Percentiles rank a stretch among this genome's conserved stretches.
These are phyloP conservation scores for Colletotrichum tropicicola DNA, from an alignment of 2,329 filamentous ascomycete species.

Conservation along the genomic window DNA sequence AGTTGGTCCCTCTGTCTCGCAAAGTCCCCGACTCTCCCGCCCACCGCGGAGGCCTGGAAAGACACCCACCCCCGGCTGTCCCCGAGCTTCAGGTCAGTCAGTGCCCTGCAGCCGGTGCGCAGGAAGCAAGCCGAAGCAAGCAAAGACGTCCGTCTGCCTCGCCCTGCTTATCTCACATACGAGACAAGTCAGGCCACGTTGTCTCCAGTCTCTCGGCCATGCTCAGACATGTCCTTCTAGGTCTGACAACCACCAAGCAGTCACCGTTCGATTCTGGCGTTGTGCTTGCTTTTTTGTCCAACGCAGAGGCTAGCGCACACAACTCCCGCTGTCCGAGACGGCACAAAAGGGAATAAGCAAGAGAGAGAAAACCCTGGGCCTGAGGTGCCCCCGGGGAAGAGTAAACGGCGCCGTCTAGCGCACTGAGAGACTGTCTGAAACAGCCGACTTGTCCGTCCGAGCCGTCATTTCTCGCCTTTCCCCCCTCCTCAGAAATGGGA, in stretches of 20 bases:
- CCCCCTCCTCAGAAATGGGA: not conserved
- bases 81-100: not conserved
- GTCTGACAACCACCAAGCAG: slow-evolving; percentile 1
- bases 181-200: slow-evolving; percentile 2
- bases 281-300: not conserved
- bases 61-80: not conserved
- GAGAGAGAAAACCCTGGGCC: not conserved
- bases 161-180: not conserved
- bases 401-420: not conserved
- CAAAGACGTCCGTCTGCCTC: too few species aligned
- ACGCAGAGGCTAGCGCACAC: not conserved
- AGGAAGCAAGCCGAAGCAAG: too few species aligned
- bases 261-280: slow-evolving; percentile 8
- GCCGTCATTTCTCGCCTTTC: not conserved
- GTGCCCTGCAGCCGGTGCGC: not conserved
- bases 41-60: not conserved
- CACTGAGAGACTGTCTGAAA: slow-evolving; percentile 20
- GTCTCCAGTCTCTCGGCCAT: not conserved
- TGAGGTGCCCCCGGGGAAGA: not conserved
- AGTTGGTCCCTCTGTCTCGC: too few species aligned
- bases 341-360: not conserved
- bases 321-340: not conserved
- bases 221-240: not conserved
- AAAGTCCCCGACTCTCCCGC: not conserved
- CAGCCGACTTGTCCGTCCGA: slow-evolving; percentile 5